Base-by-base conservation (phyloP, 2,329 filamentous ascomycete genomes). In the Davidsoniella australis region DNA sequence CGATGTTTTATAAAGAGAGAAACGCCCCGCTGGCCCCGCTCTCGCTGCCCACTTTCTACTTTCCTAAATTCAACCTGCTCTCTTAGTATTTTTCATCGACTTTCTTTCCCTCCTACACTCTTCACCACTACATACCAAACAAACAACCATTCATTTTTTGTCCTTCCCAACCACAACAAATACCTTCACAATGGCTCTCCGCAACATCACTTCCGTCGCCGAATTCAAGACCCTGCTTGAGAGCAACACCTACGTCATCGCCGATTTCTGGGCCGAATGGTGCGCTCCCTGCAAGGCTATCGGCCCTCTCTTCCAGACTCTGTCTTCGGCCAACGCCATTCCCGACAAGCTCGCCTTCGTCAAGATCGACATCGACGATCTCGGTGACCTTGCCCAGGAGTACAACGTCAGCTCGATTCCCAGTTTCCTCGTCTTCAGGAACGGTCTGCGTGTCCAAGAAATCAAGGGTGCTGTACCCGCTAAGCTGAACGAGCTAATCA, bases 221-320 rank as follows among this genome's bases (percentile, higher is more conserved):
- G 64, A 75, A 56, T 73, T 76, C 57, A 60, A 72, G 53, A 56
- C 62, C 37, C 70, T 77, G 54, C 58, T 75, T 57, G 56, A 62
- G 14, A 61, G 60, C 8, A 72, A 65, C 44, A 68, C 65, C 43
- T 72, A 69, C 62, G 71, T 76, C 54, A 66, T 69, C 53, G 62
- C 73, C 55, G 73, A 78, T 59, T 76, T 77, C 63, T 71, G 66
- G 62, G 74, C 75, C 52, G 64, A 69, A 57, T 78, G 75, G 75
- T 78, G 75, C 62, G 68, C 67, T 38, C 75, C 75, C 24, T 78
- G 75, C 71, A 75, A 73, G 62, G 64, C 65, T 56, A 77, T 78
- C 58, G 70, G 72, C 18, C 75, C 75, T 54, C 57, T 71, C 52
- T 78, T 70, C 66, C 58, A 57, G 52, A 63, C 68, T 58, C 66